Evolutionary conservation across 2,329 filamentous ascomycete species (phyloP).

Genomic region (Colletotrichum gigasporum): DNA sequence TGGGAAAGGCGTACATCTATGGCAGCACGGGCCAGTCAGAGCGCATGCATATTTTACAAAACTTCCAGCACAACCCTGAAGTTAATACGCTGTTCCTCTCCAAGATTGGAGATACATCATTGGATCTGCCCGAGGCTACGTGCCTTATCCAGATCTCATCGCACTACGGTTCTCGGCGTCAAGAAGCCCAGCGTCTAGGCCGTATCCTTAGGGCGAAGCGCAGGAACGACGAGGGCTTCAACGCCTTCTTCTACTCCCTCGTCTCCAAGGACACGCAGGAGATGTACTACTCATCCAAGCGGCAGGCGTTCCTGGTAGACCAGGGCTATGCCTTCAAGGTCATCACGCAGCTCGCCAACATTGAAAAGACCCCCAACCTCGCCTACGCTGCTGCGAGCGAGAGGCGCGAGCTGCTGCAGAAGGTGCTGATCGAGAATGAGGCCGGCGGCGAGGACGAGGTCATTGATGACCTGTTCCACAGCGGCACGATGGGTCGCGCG

Average conservation of each 20-base stretch:
- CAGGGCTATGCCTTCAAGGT: conserved; percentile 99
- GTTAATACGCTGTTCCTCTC: conserved; percentile 95
- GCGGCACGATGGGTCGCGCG: conserved; percentile 53
- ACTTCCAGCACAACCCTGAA: conserved; percentile 91
- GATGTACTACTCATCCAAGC: conserved; percentile 97
- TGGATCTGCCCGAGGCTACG: conserved; percentile 95
- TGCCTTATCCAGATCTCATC: conserved; percentile 98
- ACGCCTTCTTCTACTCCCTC: conserved; percentile 98
- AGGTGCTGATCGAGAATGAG: conserved; percentile 90
- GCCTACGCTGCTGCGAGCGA: conserved; percentile 83
- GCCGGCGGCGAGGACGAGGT: conserved; percentile 76
- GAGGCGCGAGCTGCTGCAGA: conserved; percentile 85
- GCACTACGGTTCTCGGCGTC: conserved; percentile 95
- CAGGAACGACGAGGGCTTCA: conserved; percentile 97
- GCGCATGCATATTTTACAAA: conserved; percentile 86
- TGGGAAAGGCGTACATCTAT: conserved; percentile 90
- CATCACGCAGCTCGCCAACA: conserved; percentile 92
- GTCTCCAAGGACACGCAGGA: conserved; percentile 98
- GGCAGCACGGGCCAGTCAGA: conserved; percentile 88
- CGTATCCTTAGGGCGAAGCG: conserved; percentile 95
- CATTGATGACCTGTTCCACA: conserved; percentile 67
- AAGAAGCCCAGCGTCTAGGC: conserved; percentile 93
- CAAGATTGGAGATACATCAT: conserved; percentile 98
- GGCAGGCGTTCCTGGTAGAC: conserved; percentile 96
- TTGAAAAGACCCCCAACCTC: conserved; percentile 83